Percentiles rank a stretch among this genome's conserved stretches.
Evolutionary conservation across 371 early-diverging fungal species (phyloP).

Genomic region (Apophysomyces sp.): DNA sequence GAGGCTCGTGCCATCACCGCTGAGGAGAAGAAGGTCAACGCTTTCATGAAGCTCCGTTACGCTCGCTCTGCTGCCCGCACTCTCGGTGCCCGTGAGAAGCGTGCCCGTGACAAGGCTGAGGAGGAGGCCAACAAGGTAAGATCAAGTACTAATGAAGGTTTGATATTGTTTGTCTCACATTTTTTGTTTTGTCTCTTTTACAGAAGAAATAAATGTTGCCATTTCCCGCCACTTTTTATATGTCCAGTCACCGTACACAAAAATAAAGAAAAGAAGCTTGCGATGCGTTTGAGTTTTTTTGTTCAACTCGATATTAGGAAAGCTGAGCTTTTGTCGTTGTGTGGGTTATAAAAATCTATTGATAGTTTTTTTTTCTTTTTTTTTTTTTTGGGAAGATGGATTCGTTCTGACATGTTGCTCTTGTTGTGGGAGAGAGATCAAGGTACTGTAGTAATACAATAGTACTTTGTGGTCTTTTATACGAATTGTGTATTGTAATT

Average conservation of each 20-base stretch:
- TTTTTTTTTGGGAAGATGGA: no score
- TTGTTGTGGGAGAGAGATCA: no score
- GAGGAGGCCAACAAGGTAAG: constrained; percentile 82
- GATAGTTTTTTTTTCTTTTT: no score
- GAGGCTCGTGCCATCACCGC: constrained; percentile 84
- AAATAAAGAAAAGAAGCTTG: constrained; percentile 9
- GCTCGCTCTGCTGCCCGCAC: constrained; percentile 83
- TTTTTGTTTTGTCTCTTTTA: neutral
- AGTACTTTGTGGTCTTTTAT: no score
- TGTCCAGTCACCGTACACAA: constrained; percentile 6
- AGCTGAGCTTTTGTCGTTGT: neutral
- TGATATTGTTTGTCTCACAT: constrained; percentile 1
- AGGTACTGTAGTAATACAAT: no score
- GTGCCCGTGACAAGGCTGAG: constrained; percentile 80
- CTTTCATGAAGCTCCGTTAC: constrained; percentile 88
- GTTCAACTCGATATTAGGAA: neutral
- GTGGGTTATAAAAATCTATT: neutral
- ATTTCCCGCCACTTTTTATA: neutral
- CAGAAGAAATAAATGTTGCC: constrained; percentile 15
- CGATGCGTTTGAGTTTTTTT: neutral
- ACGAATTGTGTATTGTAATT: no score
- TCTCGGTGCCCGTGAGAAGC: constrained; percentile 85
- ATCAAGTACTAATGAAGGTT: constrained; percentile 23
- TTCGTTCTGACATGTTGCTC: no score
- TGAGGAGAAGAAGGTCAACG: constrained; percentile 79